A percentile compares a stretch with the other conserved stretches of the same genome.
These are phyloP conservation scores for Protomyces arabidopsidicola DNA, from an alignment of 1,139 yeast species.

Conservation along the genomic window DNA sequence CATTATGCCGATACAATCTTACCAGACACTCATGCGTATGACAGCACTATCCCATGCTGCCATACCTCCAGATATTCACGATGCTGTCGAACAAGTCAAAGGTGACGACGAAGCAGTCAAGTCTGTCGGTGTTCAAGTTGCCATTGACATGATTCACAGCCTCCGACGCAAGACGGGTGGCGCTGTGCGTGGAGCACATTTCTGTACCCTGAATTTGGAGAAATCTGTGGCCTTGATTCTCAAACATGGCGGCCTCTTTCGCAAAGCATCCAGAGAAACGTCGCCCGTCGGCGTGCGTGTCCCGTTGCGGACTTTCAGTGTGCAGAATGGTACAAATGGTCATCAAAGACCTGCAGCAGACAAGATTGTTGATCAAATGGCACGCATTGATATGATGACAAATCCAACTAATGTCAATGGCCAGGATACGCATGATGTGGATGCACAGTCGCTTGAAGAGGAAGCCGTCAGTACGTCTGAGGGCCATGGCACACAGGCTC, in stretches of 20 bases:
- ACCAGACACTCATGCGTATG: slow-evolving; percentile 77
- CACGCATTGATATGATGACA: neutral
- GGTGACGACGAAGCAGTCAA: slow-evolving; percentile 83
- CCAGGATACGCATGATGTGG: neutral
- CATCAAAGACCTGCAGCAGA: neutral
- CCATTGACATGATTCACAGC: slow-evolving; percentile 58
- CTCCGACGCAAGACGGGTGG: slow-evolving; percentile 53
- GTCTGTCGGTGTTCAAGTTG: slow-evolving; percentile 69
- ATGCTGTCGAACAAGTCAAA: slow-evolving; percentile 52
- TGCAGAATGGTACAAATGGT: neutral
- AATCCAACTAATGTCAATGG: neutral
- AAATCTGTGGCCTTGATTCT: slow-evolving; percentile 84
- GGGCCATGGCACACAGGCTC: slow-evolving; percentile 51
- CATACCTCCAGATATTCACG: slow-evolving; percentile 58
- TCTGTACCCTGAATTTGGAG: slow-evolving; percentile 83
- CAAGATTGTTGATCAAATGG: neutral
- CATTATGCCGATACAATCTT: slow-evolving; percentile 92
- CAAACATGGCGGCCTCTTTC: slow-evolving; percentile 46
- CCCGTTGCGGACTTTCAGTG: neutral
- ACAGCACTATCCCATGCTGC: slow-evolving; percentile 85
- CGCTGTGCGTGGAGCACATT: slow-evolving; percentile 71
- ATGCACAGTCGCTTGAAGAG: neutral
- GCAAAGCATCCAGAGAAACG: slow-evolving; percentile 19
- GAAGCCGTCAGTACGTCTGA: slow-evolving; percentile 22
- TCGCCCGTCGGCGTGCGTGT: slow-evolving; percentile 6